Base-by-base conservation (phyloP, 83 land plant species). In the Diphasiastrum complanatum region DNA sequence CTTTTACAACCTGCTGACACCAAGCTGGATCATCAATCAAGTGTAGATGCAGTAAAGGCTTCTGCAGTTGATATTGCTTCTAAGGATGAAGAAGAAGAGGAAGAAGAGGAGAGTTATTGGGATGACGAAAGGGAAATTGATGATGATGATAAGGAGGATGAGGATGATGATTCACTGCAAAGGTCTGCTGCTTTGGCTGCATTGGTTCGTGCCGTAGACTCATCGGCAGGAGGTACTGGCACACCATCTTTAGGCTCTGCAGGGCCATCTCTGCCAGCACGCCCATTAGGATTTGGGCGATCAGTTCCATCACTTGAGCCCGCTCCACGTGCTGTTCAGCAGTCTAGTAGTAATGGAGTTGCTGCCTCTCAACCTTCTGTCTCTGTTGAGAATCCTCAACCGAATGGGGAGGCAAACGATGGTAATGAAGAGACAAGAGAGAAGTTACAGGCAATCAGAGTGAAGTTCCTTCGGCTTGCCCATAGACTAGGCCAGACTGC, bases 391-490 rank as follows among this genome's bases (percentile, higher is more conserved):
- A 33, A 52, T 2, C 26, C 33, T 27, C 24, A 22, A 2, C 4
- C 56, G 3, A 45, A 29, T 20, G 52, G 35, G 10, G 35, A 47
- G 6, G 4, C 25, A 22, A 19, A 23, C 47, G 34, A 61, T 32
- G 57, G 64, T 4, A 30, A 37, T 6, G 33, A 43, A 25, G 27
- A 56, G 14, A 41, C 53, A 8, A 16, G 46, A n/a, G 66, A 68
- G 35, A 67, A 68, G 35, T n/a, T 73, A 5, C 46, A 73, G 49
- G 49, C 5, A 33, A 70, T 73, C 33, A 47, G 60, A 31, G 55
- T 73, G 45, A 73, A 73, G 47, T 73, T 68, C 25, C 35, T 73
- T 31, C 47, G 76, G 5, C 76, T 73, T 50, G 74, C 29, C 8
- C 66, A 52, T 25, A 69, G 76, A 23, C 51, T 73, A 10, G 66